phyloP scores from a whole-genome alignment of 2,329 filamentous ascomycete species.

The Colletotrichum spaethianum region DNA sequence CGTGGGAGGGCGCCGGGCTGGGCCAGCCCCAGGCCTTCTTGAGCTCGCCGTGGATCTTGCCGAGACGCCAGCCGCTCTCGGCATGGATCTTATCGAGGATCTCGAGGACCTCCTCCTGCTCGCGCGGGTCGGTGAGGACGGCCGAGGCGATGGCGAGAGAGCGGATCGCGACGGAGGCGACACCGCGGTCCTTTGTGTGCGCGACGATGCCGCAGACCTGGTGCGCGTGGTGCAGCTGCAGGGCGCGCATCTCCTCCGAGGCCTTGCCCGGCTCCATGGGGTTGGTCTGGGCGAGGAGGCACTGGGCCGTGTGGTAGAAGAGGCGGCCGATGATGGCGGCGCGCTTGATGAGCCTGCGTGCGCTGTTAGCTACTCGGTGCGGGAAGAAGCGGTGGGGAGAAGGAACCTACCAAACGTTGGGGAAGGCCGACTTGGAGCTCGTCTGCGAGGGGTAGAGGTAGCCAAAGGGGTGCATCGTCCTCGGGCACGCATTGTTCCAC shows the following conservation, averaged over 20 bases:
- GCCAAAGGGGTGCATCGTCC: slow-evolving; percentile 89
- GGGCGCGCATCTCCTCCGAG: slow-evolving; percentile 76
- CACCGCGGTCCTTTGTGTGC: slow-evolving; percentile 84
- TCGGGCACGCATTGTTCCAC: slow-evolving; percentile 85
- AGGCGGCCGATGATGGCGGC: slow-evolving; percentile 85
- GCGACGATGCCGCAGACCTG: slow-evolving; percentile 92
- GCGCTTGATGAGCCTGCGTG: slow-evolving; percentile 81
- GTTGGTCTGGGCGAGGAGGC: slow-evolving; percentile 84
- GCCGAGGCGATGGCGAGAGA: slow-evolving; percentile 84
- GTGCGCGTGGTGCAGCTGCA: slow-evolving; percentile 82
- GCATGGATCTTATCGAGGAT: slow-evolving; percentile 83
- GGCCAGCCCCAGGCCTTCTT: slow-evolving; percentile 84
- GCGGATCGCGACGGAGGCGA: slow-evolving; percentile 84
- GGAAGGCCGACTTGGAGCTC: slow-evolving; percentile 81
- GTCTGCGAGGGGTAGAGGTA: slow-evolving; percentile 80
- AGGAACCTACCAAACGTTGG: slow-evolving; percentile 81
- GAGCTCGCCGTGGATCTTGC: slow-evolving; percentile 79
- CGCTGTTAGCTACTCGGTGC: not conserved
- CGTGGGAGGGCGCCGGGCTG: slow-evolving; percentile 8
- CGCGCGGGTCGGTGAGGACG: slow-evolving; percentile 75
- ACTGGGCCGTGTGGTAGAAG: slow-evolving; percentile 91
- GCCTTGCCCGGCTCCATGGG: slow-evolving; percentile 74
- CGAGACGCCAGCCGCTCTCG: slow-evolving; percentile 85
- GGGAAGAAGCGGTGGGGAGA: not conserved
- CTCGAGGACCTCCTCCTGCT: slow-evolving; percentile 85